These are phyloP conservation scores for Phytophthora niederhauseri DNA, from an alignment of 352 stramenopile genomes.

Conservation along the genomic window DNA sequence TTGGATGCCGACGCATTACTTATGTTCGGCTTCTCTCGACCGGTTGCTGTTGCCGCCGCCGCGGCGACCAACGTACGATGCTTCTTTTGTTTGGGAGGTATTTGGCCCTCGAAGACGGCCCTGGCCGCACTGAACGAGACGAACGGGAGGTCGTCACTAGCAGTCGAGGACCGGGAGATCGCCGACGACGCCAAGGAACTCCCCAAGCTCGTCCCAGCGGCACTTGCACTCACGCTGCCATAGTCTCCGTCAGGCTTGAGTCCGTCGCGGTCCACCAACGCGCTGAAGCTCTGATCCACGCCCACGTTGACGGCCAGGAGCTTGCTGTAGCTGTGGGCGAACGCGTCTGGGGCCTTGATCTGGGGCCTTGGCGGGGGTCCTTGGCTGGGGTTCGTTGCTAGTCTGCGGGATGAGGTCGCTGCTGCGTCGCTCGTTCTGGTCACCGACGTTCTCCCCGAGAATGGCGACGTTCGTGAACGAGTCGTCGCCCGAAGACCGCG, in stretches of 20 bases:
- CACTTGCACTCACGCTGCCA: constrained; percentile 8
- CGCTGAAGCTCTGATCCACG: constrained; percentile 30
- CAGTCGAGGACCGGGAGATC: constrained; percentile 23
- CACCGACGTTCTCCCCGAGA: constrained; percentile 29
- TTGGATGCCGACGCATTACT: constrained; percentile 5
- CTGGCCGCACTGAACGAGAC: constrained; percentile 29
- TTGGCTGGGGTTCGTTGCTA: not conserved
- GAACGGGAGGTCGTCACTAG: constrained; percentile 38
- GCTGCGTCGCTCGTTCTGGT: constrained; percentile 30
- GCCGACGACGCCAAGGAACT: constrained; percentile 24
- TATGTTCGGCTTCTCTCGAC: constrained; percentile 1
- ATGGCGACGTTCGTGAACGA: constrained; percentile 43
- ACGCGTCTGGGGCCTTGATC: constrained; percentile 10
- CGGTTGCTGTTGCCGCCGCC: not conserved
- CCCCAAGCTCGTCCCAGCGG: constrained; percentile 10
- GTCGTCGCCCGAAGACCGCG: constrained; percentile 28
- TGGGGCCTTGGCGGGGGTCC: not conserved
- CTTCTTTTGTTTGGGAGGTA: not conserved
- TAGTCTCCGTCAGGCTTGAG: constrained; percentile 6
- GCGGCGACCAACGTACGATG: not conserved
- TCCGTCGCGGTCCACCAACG: constrained; percentile 17
- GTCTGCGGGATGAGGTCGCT: constrained; percentile 28
- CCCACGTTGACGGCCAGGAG: constrained; percentile 15
- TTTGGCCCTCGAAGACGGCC: constrained; percentile 1
- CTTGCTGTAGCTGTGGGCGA: constrained; percentile 39